Conservation (phyloP, 2,329 filamentous ascomycete genomes). For the Colletotrichum lentis region DNA sequence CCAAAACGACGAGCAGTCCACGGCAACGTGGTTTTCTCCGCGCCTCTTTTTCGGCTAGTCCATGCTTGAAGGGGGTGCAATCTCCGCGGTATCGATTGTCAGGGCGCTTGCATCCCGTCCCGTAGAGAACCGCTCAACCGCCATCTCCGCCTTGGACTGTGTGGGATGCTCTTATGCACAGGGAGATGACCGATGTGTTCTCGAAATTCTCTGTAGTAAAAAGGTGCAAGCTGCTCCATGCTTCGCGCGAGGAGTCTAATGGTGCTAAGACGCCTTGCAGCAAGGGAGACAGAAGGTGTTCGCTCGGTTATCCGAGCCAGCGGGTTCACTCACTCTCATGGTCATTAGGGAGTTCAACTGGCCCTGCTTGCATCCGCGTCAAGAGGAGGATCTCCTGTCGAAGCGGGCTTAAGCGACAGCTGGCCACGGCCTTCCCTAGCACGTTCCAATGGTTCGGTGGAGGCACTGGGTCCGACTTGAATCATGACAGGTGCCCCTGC, state of each 20-base stretch:
- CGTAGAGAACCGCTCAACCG: too few relatives aligned
- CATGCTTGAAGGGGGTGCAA: slow-evolving; percentile 15
- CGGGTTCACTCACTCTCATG: neutral
- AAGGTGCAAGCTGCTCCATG: neutral
- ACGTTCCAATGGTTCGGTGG: slow-evolving; percentile 36
- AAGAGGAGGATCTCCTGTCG: slow-evolving; percentile 21
- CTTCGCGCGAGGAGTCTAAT: neutral
- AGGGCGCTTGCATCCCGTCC: slow-evolving; percentile 13
- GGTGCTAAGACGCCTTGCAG: neutral
- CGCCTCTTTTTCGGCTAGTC: neutral
- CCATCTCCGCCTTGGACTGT: neutral
- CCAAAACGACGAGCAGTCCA: neutral
- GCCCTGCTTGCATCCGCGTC: neutral
- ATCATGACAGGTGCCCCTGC: slow-evolving; percentile 28
- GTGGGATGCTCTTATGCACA: neutral
- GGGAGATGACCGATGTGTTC: neutral
- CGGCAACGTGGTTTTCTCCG: neutral
- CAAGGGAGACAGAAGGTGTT: too few relatives aligned
- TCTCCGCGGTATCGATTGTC: slow-evolving; percentile 16
- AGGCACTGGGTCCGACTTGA: slow-evolving; percentile 20
- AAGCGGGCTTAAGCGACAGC: slow-evolving; percentile 23
- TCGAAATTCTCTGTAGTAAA: neutral
- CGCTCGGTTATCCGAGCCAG: neutral
- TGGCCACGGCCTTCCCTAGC: slow-evolving; percentile 12
- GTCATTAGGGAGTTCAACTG: neutral